Evolutionary conservation across 2,329 filamentous ascomycete species (phyloP).

Genomic region (Aaosphaeria arxii): DNA sequence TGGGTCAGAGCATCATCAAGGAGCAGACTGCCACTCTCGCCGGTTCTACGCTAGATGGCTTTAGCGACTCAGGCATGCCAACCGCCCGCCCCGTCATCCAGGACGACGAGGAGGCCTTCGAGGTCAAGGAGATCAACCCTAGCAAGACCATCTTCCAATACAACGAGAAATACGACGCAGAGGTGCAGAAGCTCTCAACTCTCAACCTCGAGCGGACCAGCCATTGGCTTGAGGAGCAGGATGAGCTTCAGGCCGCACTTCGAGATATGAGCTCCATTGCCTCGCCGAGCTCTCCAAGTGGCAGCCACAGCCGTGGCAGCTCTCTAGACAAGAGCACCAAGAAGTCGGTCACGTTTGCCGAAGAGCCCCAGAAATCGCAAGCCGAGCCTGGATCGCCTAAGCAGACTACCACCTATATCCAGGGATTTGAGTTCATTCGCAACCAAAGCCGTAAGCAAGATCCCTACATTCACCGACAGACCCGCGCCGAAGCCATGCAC

Average conservation of each 20-base stretch:
- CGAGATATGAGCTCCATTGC: constrained; percentile 48
- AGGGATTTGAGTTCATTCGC: constrained; percentile 75
- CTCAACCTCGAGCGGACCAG: constrained; percentile 82
- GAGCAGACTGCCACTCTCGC: constrained; percentile 10
- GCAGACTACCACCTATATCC: constrained; percentile 77
- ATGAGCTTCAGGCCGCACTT: constrained; percentile 69
- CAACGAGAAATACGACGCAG: constrained; percentile 70
- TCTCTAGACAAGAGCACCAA: constrained; percentile 50
- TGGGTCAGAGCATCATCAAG: constrained; percentile 19
- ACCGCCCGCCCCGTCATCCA: constrained; percentile 30
- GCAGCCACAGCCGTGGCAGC: constrained; percentile 31
- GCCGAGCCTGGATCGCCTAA: constrained; percentile 26
- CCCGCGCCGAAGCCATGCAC: constrained; percentile 86
- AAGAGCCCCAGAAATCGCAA: constrained; percentile 22
- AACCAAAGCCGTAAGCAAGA: constrained; percentile 66
- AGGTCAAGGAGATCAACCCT: constrained; percentile 56
- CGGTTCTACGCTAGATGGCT: constrained; percentile 34
- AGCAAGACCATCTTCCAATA: constrained; percentile 68
- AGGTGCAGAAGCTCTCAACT: constrained; percentile 67
- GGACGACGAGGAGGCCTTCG: constrained; percentile 36
- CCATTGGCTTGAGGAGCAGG: constrained; percentile 81
- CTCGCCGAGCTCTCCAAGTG: constrained; percentile 39
- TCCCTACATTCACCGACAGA: constrained; percentile 78
- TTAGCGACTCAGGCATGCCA: constrained; percentile 22
- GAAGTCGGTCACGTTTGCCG: constrained; percentile 74